Evolutionary conservation across 202 grass and related monocot species (phyloP), one percentile per base, ranked within the genome.

Genomic region (Setaria viridis): DNA sequence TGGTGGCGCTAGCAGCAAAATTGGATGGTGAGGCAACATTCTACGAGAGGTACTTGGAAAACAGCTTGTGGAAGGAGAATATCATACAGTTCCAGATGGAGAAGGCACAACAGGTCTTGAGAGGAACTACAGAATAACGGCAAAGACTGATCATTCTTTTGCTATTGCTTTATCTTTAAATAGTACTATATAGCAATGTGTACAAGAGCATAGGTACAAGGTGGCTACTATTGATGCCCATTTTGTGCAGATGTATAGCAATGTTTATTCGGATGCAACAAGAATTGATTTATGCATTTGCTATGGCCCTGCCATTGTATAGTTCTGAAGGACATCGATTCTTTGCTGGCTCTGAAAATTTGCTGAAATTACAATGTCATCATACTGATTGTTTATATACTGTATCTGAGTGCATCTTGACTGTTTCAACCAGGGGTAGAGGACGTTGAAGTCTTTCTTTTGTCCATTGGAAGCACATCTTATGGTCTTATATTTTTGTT

Each of bases 11-110:
- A 67, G 85, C 88, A 14, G 78, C 88, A 12, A 92, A 92, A 88
- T 71, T 53, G 59, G 71, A 86, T 0, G 85, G 90, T 32, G 84
- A 92, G 62, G 79, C 81, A 54, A 68, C 42, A 81, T 99, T 99
- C 51, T 94, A 90, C 5, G 93, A 99, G 77, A 94, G 74, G 80
- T 92, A 88, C 76, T 51, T 94, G 39, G 93, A 89, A 43, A 84
- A 65, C 49, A 72, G 51, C 62, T 62, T 47, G 8, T 95, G 93
- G 93, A 91, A 92, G 71, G 96, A 95, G 16, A 89, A 93, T 68
- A 10, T 75, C 21, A 29, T 83, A 42, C 76, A 84, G 16, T 98
- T 91, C 55, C 57, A 50, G 20, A 79, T 98, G 78, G 85, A 93
- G 25, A 80, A 68, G 58, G 41, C 19, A 39, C 50, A 76, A 49